Evolutionary conservation across 2,329 filamentous ascomycete species (phyloP).

Genomic region (Nemania sp.): DNA sequence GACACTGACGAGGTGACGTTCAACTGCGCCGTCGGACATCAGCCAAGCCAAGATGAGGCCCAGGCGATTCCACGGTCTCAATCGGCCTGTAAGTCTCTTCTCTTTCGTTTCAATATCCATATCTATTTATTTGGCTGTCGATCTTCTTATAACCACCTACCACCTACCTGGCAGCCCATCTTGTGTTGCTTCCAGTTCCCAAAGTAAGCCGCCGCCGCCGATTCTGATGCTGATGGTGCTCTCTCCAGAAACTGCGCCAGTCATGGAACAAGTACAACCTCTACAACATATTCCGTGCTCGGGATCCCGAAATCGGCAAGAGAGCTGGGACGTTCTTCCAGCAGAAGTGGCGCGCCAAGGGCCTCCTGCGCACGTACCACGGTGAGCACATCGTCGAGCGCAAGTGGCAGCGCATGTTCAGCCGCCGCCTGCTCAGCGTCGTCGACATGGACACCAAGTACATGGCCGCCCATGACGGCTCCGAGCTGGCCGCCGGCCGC

Average conservation of each 20-base stretch:
- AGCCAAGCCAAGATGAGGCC: constrained; percentile 52
- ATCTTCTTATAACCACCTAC: constrained; percentile 1
- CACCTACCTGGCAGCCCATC: constrained; percentile 8
- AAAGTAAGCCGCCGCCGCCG: too few species aligned
- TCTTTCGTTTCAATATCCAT: background rate
- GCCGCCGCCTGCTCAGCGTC: constrained; percentile 75
- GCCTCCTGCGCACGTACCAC: constrained; percentile 82
- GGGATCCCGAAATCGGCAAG: constrained; percentile 46
- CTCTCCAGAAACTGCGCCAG: constrained; percentile 80
- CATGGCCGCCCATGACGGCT: constrained; percentile 80
- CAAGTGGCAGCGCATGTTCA: constrained; percentile 94
- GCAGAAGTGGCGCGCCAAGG: constrained; percentile 96
- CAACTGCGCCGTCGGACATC: constrained; percentile 21
- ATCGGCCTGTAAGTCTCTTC: constrained; percentile 59
- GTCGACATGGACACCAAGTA: constrained; percentile 82
- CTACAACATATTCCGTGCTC: constrained; percentile 74
- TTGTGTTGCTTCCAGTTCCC: too few species aligned
- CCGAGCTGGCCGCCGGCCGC: constrained; percentile 78
- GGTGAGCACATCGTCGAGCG: constrained; percentile 92
- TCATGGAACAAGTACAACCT: constrained; percentile 98
- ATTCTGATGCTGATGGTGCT: too few species aligned
- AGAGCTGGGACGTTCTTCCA: constrained; percentile 79
- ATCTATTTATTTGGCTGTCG: background rate
- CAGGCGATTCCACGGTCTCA: constrained; percentile 68
- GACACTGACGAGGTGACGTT: constrained; percentile 17